A percentile compares a stretch with the other conserved stretches of the same genome.
phyloP scores from a whole-genome alignment of 2,329 filamentous ascomycete genomes.

The Fusarium haematococcum region DNA sequence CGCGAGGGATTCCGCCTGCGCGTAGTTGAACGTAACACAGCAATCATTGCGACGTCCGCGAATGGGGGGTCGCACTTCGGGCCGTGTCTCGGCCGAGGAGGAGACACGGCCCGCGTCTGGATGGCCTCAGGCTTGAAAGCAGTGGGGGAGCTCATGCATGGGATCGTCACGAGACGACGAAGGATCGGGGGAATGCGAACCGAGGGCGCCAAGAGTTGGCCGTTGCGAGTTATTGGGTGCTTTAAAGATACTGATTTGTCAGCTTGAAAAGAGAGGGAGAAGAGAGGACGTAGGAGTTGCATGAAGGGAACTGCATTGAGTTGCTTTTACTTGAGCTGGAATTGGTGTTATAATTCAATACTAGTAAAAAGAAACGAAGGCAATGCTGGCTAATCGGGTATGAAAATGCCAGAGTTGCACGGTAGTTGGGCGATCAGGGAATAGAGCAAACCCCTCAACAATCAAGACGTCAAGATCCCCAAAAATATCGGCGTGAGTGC shows the following conservation, averaged over 20 bases:
- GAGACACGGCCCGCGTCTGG: background rate
- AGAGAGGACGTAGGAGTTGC: background rate
- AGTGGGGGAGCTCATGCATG: background rate
- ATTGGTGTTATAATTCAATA: background rate
- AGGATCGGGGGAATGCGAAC: background rate
- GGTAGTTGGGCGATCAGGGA: too few species aligned
- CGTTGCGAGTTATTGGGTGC: background rate
- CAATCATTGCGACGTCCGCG: background rate
- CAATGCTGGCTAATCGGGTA: background rate
- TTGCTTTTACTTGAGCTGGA: background rate
- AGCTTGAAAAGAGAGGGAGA: background rate
- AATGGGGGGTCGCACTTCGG: background rate
- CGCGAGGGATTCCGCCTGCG: background rate
- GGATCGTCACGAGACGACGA: background rate
- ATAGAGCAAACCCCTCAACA: too few species aligned
- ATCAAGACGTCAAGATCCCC: too few species aligned
- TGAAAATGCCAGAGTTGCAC: background rate
- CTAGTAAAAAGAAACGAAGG: too few species aligned
- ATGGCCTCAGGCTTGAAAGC: background rate
- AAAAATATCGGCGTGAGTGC: too few species aligned
- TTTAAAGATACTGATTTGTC: background rate
- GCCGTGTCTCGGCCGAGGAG: background rate
- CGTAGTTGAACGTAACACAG: background rate
- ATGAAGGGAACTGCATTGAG: background rate
- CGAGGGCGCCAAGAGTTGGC: background rate